Percentiles rank a stretch among this genome's conserved stretches.
Conservation (phyloP, 352 stramenopile genomes). For the Phytopythium boreale region DNA sequence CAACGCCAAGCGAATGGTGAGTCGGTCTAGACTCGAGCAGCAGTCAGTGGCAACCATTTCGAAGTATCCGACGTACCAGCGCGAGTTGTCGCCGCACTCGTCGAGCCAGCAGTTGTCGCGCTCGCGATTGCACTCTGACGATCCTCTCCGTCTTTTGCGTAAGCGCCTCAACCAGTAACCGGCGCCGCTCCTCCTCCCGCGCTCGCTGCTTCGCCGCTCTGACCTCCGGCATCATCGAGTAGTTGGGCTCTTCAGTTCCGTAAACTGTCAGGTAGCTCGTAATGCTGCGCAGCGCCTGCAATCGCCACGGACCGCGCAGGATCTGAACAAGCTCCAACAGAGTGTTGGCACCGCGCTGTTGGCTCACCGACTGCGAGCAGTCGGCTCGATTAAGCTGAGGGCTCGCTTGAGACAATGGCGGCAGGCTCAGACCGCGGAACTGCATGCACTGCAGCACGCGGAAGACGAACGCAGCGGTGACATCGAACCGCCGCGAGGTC, state of each 20-base stretch:
- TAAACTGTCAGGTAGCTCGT: slow-evolving; percentile 36
- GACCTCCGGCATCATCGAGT: slow-evolving; percentile 40
- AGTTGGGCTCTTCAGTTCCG: slow-evolving; percentile 19
- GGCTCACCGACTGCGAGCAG: too few relatives aligned
- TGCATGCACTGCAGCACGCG: slow-evolving; percentile 33
- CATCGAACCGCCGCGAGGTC: slow-evolving; percentile 24
- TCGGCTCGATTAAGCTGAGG: background rate
- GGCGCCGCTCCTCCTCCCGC: background rate
- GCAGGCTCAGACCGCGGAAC: slow-evolving; percentile 22
- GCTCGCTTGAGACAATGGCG: slow-evolving; percentile 6
- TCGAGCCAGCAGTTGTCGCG: slow-evolving; percentile 30
- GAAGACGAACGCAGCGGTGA: slow-evolving; percentile 34
- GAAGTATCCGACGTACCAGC: slow-evolving; percentile 21
- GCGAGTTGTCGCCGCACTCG: slow-evolving; percentile 30
- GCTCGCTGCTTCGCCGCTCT: slow-evolving; percentile 18
- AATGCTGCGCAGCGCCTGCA: slow-evolving; percentile 27
- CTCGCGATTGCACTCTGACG: slow-evolving; percentile 29
- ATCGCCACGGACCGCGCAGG: slow-evolving; percentile 13
- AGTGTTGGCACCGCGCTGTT: background rate
- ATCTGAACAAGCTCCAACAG: slow-evolving; percentile 12
- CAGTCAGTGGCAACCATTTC: background rate
- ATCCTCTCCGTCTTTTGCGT: slow-evolving; percentile 20
- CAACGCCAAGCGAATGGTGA: background rate
- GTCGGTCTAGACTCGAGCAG: background rate
- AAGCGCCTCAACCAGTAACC: background rate